Conservation (phyloP, 1,284 basidiomycete species). For the Leccinum glutinopallens region DNA sequence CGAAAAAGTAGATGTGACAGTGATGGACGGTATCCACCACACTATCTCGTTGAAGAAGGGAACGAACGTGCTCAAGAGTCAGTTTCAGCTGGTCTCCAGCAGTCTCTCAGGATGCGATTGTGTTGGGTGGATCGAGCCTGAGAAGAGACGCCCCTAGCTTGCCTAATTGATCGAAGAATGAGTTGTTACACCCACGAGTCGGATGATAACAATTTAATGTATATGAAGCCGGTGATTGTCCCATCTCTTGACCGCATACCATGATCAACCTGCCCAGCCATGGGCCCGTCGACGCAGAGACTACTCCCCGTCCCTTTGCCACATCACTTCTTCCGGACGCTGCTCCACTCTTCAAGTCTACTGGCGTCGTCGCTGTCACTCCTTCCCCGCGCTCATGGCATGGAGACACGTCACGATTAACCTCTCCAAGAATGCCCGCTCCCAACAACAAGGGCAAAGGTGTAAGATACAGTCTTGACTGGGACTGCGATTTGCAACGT, state of each 20-base stretch:
- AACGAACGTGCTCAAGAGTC: too few relatives aligned
- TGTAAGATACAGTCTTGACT: slow-evolving; percentile 20
- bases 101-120: background rate
- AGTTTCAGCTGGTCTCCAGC: too few relatives aligned
- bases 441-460: slow-evolving; percentile 31
- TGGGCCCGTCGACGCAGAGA: slow-evolving; percentile 15
- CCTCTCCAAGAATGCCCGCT: slow-evolving; percentile 4
- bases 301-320: slow-evolving; percentile 1
- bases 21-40: background rate
- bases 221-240: slow-evolving; percentile 20
- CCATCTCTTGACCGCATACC: slow-evolving; percentile 21
- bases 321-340: slow-evolving; percentile 1
- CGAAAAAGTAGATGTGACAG: background rate
- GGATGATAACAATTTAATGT: background rate
- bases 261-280: slow-evolving; percentile 29
- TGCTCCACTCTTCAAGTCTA: slow-evolving; percentile 2
- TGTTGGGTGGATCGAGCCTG: too few relatives aligned
- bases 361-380: background rate
- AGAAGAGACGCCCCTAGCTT: background rate
- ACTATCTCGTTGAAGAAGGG: background rate
- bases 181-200: background rate
- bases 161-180: slow-evolving; percentile 13
- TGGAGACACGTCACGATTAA: slow-evolving; percentile 7
- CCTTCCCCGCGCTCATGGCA: background rate
- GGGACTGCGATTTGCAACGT: slow-evolving; percentile 29